Base-by-base conservation (phyloP, 208 protist genomes). In the Leishmania tarentolae region DNA sequence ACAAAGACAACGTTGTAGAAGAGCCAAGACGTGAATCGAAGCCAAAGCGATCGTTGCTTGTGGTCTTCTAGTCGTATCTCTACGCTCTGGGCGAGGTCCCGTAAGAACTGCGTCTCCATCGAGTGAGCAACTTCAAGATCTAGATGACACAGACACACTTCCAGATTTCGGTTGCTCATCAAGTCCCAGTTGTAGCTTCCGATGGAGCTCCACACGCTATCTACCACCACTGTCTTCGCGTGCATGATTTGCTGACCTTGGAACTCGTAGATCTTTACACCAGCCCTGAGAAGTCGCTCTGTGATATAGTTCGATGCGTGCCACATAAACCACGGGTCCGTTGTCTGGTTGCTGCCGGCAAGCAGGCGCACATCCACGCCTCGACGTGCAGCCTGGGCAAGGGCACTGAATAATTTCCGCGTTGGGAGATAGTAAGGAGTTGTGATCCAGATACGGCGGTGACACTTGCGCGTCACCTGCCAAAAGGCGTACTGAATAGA, bases 111-210 rank as follows among this genome's bases (percentile, higher is more conserved):
- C n/a, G 63, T 37, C 82, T 98, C 95, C 93, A 98, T 97, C 80
- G 91, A 86, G 37, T 84, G 83, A 31, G 95, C 95, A 35, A 96
- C 42, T 5, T 79, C 86, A 24, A 87, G 75, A 75, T 93, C 89
- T 15, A 97, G 81, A 75, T 95, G 89, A 80, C 91, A 95, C 13
- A 98, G 63, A 75, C 93, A 97, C 68, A 97, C 91, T 82, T 98
- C 94, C 71, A 98, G 84, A 83, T 97, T 97, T 57, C 94, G 95
- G 86, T 98, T 97, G 84, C 93, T 97, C 92, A 98, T 94, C 75
- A 95, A 84, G 75, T 98, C 97, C 88, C 95, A 95, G 83, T 98
- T 98, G 87, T 97, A 98, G 83, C 91, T 97, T 44, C 97, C 97
- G 37, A 98, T 88, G 13, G 90, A 97, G 70, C 87, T 91, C 93